Evolutionary conservation across 2,329 filamentous ascomycete genomes (phyloP).

Genomic region (Penicillium sp.): DNA sequence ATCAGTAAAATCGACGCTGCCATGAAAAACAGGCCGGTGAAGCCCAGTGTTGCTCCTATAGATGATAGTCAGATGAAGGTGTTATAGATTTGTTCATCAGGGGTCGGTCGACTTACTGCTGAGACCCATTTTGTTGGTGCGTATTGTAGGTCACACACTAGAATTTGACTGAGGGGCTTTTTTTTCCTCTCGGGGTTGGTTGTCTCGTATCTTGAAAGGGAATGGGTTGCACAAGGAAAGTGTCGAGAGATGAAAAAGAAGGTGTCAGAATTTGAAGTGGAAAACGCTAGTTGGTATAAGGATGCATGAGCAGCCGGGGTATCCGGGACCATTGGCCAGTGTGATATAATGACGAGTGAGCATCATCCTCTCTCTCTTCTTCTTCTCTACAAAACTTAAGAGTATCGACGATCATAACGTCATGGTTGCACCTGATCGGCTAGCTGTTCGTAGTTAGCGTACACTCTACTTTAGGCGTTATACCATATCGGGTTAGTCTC

Average conservation of each 20-base stretch:
- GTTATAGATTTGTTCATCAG: not conserved
- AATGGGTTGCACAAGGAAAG: conserved; percentile 2
- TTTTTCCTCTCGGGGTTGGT: not conserved
- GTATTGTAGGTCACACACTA: not conserved
- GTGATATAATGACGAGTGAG: conserved; percentile 28
- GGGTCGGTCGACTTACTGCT: conserved; percentile 32
- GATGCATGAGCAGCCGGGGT: conserved; percentile 17
- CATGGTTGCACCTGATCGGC: conserved; percentile 30
- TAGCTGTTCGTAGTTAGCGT: conserved; percentile 25
- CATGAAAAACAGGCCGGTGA: conserved; percentile 61
- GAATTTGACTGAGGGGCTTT: not conserved
- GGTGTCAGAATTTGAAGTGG: not conserved
- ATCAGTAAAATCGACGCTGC: conserved; percentile 63
- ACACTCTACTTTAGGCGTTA: conserved; percentile 18
- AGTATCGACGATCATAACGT: conserved; percentile 33
- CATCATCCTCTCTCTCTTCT: conserved; percentile 10
- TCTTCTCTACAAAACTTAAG: not conserved
- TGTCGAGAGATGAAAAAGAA: conserved; percentile 4
- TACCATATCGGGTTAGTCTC: conserved; percentile 18
- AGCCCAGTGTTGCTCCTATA: conserved; percentile 56
- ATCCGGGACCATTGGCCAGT: conserved; percentile 14
- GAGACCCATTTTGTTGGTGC: conserved; percentile 24
- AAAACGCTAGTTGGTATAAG: conserved; percentile 4
- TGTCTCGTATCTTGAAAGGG: not conserved
- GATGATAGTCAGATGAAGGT: conserved; percentile 9